phyloP scores from a whole-genome alignment of 2,329 filamentous ascomycete species.

The Talaromyces sp. region DNA sequence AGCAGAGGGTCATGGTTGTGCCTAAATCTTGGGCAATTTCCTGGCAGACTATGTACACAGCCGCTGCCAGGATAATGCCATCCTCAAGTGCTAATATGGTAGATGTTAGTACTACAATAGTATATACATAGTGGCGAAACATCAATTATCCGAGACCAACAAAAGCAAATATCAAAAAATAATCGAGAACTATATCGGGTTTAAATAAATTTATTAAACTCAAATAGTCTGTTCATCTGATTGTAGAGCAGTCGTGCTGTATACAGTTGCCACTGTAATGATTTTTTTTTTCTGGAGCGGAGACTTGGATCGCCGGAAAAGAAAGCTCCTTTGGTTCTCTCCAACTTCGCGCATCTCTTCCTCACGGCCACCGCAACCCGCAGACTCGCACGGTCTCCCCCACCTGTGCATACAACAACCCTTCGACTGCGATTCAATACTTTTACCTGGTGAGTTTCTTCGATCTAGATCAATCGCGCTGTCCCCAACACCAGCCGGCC shows the following conservation, averaged over 20 bases:
- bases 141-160: neutral
- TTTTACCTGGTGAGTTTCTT: constrained; percentile 20
- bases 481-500: constrained; percentile 16
- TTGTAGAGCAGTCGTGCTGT: constrained; percentile 8
- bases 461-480: constrained; percentile 16
- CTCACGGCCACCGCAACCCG: constrained; percentile 16
- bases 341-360: constrained; percentile 29
- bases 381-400: constrained; percentile 16
- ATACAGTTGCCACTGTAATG: constrained; percentile 28
- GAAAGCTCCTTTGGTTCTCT: constrained; percentile 31
- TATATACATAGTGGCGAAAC: too few species aligned
- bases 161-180: neutral
- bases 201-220: neutral
- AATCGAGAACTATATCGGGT: too few species aligned
- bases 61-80: too few species aligned
- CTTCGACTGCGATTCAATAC: neutral
- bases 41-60: too few species aligned
- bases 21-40: too few species aligned
- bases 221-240: neutral
- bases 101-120: too few species aligned
- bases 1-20: too few species aligned
- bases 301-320: constrained; percentile 32
- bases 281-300: constrained; percentile 33
- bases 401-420: constrained; percentile 6
- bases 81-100: too few species aligned